phyloP scores from a whole-genome alignment of 805 yeast species.

The Babjeviella inositovora region DNA sequence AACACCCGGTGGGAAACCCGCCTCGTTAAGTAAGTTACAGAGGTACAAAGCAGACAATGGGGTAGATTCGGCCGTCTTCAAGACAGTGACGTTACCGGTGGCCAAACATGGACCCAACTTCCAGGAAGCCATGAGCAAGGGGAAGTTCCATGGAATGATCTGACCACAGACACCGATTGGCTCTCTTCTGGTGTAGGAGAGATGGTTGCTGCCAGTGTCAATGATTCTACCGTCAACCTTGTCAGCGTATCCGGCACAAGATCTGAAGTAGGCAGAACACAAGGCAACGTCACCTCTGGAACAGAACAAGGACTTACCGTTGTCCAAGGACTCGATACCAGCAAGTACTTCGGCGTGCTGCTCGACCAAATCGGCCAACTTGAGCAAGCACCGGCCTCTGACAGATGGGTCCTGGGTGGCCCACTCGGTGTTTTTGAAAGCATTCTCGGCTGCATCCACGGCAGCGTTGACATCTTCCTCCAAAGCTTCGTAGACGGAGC shows the following conservation, averaged over 20 bases:
- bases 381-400: slow-evolving; percentile 47
- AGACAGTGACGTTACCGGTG: slow-evolving; percentile 75
- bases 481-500: slow-evolving; percentile 59
- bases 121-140: slow-evolving; percentile 88
- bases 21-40: slow-evolving; percentile 53
- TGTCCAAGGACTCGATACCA: slow-evolving; percentile 71
- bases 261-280: slow-evolving; percentile 54
- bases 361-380: slow-evolving; percentile 69
- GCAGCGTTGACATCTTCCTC: slow-evolving; percentile 74
- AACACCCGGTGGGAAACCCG: slow-evolving; percentile 88
- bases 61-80: slow-evolving; percentile 87
- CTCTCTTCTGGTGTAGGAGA: slow-evolving; percentile 71
- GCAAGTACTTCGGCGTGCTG: slow-evolving; percentile 58
- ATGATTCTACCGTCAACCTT: slow-evolving; percentile 64
- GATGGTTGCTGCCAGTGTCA: slow-evolving; percentile 60
- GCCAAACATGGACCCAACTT: slow-evolving; percentile 88
- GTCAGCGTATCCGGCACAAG: slow-evolving; percentile 88
- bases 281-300: slow-evolving; percentile 66
- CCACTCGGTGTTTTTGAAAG: slow-evolving; percentile 54
- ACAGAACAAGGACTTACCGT: slow-evolving; percentile 67
- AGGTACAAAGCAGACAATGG: slow-evolving; percentile 78
- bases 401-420: slow-evolving; percentile 49
- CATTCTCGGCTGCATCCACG: slow-evolving; percentile 69
- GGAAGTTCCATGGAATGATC: slow-evolving; percentile 96
- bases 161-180: slow-evolving; percentile 94